Conservation (phyloP, 768 basidiomycete species). For the Leccinum uliginosum region DNA sequence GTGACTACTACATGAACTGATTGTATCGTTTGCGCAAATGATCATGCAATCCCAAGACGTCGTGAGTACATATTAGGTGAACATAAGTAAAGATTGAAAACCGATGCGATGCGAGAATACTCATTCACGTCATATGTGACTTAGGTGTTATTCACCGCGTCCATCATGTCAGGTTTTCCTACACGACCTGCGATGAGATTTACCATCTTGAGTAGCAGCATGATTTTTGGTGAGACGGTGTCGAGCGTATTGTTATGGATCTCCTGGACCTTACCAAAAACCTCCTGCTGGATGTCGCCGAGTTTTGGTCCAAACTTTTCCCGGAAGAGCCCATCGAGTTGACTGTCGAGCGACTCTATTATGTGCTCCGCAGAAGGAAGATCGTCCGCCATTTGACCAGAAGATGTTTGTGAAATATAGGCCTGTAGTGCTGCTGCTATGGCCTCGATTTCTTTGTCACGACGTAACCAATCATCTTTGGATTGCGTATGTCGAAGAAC, state of each 20-base stretch:
- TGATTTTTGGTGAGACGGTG: constrained; percentile 25
- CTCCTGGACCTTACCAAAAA: constrained; percentile 21
- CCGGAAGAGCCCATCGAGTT: constrained; percentile 24
- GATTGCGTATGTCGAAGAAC: constrained; percentile 6
- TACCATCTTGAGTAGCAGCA: constrained; percentile 28
- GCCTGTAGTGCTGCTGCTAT: constrained; percentile 29
- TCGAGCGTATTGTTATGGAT: constrained; percentile 19
- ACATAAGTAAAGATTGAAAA: background rate
- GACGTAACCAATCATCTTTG: constrained; percentile 15
- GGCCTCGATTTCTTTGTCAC: constrained; percentile 27
- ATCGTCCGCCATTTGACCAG: constrained; percentile 6
- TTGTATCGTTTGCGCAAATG: constrained; percentile 5
- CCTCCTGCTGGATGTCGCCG: constrained; percentile 20
- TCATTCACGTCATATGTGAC: background rate
- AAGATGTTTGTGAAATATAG: constrained; percentile 27
- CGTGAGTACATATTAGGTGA: background rate
- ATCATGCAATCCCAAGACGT: background rate
- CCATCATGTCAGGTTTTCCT: constrained; percentile 16
- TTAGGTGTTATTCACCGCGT: constrained; percentile 5
- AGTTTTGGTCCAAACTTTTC: constrained; percentile 21
- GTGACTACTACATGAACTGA: constrained; percentile 12
- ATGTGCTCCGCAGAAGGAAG: constrained; percentile 30
- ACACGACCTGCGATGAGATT: constrained; percentile 27
- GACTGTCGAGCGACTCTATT: constrained; percentile 22
- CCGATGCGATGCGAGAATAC: background rate